These are phyloP conservation scores for Pseudozyma sp. DNA, from an alignment of 1,284 basidiomycete genomes.

Conservation along the genomic window DNA sequence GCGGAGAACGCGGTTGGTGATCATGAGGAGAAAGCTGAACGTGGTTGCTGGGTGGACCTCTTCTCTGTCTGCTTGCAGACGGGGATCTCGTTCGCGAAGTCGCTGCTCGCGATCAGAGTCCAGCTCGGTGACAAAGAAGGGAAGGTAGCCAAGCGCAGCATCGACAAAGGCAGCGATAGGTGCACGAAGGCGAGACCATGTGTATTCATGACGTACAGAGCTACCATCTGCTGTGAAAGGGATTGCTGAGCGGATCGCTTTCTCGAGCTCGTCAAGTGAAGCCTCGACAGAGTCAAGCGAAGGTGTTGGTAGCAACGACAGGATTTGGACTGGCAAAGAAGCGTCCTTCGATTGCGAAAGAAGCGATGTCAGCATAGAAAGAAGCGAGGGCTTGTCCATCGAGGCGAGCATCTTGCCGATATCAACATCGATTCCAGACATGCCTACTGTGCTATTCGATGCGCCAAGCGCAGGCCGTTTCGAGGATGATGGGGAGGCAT, in stretches of 20 bases:
- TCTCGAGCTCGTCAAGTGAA: conserved; percentile 54
- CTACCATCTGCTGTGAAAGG: conserved; percentile 39
- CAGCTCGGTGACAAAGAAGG: conserved; percentile 58
- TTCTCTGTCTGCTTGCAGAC: conserved; percentile 40
- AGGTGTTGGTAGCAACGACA: conserved; percentile 61
- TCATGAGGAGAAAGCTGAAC: conserved; percentile 54
- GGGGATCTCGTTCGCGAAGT: conserved; percentile 25
- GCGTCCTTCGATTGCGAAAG: conserved; percentile 49
- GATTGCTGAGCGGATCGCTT: conserved; percentile 48
- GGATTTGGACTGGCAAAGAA: conserved; percentile 51
- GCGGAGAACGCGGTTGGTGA: conserved; percentile 57
- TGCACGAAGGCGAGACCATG: conserved; percentile 57
- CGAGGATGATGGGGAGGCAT: conserved; percentile 18
- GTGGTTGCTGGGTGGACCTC: conserved; percentile 58
- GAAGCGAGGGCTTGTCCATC: conserved; percentile 61
- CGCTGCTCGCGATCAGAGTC: conserved; percentile 44
- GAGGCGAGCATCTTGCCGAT: conserved; percentile 61
- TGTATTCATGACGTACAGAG: conserved; percentile 55
- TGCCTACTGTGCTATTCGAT: conserved; percentile 23
- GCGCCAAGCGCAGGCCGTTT: conserved; percentile 35
- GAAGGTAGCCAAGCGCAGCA: conserved; percentile 48
- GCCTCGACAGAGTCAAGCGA: conserved; percentile 54
- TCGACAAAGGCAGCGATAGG: conserved; percentile 55
- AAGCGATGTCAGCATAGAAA: conserved; percentile 56
- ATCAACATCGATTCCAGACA: conserved; percentile 52